Evolutionary conservation across 2,329 filamentous ascomycete species (phyloP).

Genomic region (Ophiostoma montium): DNA sequence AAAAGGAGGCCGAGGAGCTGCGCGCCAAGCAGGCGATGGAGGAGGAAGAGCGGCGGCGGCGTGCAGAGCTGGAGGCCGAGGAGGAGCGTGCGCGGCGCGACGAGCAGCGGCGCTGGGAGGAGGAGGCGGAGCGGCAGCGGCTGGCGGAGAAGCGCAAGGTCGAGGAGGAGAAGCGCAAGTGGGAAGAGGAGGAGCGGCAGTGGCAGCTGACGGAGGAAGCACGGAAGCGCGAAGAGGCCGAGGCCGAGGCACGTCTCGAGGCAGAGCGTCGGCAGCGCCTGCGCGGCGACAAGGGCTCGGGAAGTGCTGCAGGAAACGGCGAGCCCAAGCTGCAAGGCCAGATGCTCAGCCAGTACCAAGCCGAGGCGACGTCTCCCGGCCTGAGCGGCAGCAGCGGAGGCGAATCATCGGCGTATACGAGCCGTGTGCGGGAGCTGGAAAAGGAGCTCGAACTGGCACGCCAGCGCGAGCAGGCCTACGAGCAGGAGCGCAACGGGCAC

Average conservation of each 20-base stretch:
- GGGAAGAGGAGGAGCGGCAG: slow-evolving; percentile 50
- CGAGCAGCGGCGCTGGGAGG: slow-evolving; percentile 54
- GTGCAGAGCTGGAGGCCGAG: slow-evolving; percentile 37
- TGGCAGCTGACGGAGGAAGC: slow-evolving; percentile 61
- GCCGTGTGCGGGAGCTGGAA: slow-evolving; percentile 69
- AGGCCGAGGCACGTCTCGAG: slow-evolving; percentile 51
- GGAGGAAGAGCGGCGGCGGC: slow-evolving; percentile 33
- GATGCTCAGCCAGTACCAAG: slow-evolving; percentile 75
- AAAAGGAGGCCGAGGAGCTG: slow-evolving; percentile 44
- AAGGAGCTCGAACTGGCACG: slow-evolving; percentile 49
- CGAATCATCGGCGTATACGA: slow-evolving; percentile 34
- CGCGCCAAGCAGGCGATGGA: slow-evolving; percentile 37
- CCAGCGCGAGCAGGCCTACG: slow-evolving; percentile 48
- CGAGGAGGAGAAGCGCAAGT: slow-evolving; percentile 49
- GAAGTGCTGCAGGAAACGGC: slow-evolving; percentile 15
- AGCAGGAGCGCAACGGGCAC: slow-evolving; percentile 41
- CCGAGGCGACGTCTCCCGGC: slow-evolving; percentile 39
- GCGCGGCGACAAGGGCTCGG: slow-evolving; percentile 34
- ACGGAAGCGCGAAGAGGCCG: slow-evolving; percentile 54
- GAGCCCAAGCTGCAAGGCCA: slow-evolving; percentile 65
- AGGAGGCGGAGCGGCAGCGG: slow-evolving; percentile 44
- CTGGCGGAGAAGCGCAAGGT: slow-evolving; percentile 40
- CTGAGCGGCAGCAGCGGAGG: slow-evolving; percentile 15
- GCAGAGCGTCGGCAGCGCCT: slow-evolving; percentile 50
- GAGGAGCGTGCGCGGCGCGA: slow-evolving; percentile 47